phyloP scores from a whole-genome alignment of 2,329 filamentous ascomycete species.

The Fusarium irregulare region DNA sequence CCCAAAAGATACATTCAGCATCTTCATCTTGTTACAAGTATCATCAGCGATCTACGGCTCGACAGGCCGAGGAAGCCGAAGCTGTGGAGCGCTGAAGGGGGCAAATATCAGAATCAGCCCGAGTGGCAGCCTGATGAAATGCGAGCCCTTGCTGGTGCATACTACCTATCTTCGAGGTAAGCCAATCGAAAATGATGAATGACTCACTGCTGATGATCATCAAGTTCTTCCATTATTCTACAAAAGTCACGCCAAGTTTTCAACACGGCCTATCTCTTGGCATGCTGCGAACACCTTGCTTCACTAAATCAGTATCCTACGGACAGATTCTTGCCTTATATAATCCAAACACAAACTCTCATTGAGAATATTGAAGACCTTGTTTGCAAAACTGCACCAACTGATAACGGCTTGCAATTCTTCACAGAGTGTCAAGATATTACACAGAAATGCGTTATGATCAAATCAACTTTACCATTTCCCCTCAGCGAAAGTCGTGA shows the following conservation, averaged over 20 bases:
- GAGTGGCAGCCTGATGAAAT: constrained; percentile 47
- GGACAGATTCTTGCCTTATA: constrained; percentile 45
- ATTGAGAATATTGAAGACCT: constrained; percentile 45
- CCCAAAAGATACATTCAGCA: constrained; percentile 47
- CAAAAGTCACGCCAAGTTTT: constrained; percentile 47
- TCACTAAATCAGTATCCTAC: constrained; percentile 21
- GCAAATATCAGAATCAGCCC: constrained; percentile 25
- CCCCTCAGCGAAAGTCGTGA: constrained; percentile 47
- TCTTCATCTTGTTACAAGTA: constrained; percentile 46
- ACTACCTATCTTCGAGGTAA: constrained; percentile 49
- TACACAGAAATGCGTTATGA: background rate
- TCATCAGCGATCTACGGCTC: constrained; percentile 47
- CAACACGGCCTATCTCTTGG: constrained; percentile 39
- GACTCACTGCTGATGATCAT: constrained; percentile 25
- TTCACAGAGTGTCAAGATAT: constrained; percentile 21
- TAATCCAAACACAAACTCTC: constrained; percentile 42
- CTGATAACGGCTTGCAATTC: constrained; percentile 6
- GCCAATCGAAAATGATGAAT: rapidly evolving
- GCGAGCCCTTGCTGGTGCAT: constrained; percentile 46
- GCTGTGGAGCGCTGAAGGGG: constrained; percentile 43
- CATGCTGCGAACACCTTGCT: constrained; percentile 42
- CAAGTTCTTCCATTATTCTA: constrained; percentile 48
- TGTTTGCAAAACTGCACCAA: background rate
- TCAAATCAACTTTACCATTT: constrained; percentile 43
- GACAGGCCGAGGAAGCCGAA: constrained; percentile 43